A percentile compares a stretch with the other conserved stretches of the same genome.
Evolutionary conservation across 2,329 filamentous ascomycete species (phyloP).

Genomic region (Blumeria hordei): DNA sequence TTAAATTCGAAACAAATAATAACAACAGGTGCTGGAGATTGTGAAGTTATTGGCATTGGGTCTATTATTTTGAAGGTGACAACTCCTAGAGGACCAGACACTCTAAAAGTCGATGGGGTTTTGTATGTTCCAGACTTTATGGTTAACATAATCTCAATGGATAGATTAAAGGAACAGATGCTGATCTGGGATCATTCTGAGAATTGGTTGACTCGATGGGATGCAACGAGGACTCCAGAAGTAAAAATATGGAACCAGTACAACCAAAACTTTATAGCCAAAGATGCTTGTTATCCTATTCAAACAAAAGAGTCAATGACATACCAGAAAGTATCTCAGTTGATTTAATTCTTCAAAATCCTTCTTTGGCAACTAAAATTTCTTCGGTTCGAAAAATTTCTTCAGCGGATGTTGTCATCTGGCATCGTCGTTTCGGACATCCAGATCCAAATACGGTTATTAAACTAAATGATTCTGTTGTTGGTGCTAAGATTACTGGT

Average conservation of each 20-base stretch:
- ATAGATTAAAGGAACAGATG: neutral
- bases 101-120: neutral
- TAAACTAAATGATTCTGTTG: neutral
- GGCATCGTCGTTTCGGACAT: neutral
- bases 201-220: neutral
- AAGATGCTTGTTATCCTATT: neutral
- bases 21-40: neutral
- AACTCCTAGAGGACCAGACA: neutral
- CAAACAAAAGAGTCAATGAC: neutral
- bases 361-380: neutral
- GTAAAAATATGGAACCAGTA: neutral
- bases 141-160: neutral
- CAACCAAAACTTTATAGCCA: neutral
- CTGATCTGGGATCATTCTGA: neutral
- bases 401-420: neutral
- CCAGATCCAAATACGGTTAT: neutral
- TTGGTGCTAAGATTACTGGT: neutral
- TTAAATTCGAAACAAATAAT: neutral
- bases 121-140: neutral
- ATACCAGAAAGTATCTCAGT: neutral
- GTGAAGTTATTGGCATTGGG: neutral
- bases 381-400: neutral
- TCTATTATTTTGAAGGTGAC: neutral
- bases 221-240: neutral
- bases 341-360: neutral